Conservation (phyloP, 2,329 filamentous ascomycete species). For the Penicillium sp. region DNA sequence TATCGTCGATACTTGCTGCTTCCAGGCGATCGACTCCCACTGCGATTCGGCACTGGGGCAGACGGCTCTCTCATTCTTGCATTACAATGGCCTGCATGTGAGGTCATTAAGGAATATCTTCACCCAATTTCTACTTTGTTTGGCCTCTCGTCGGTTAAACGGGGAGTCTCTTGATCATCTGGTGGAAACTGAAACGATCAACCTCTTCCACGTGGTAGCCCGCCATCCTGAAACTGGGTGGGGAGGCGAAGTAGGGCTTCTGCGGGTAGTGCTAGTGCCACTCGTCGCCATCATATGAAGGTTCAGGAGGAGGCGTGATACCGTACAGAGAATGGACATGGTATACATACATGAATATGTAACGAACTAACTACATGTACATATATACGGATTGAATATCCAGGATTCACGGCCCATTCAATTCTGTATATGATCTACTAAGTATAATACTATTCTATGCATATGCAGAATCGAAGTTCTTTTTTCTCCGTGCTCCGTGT, state of each 20-base stretch:
- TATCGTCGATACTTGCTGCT: constrained; percentile 17
- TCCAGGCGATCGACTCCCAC: constrained; percentile 5
- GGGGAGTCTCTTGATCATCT: neutral
- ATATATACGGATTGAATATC: too few species aligned
- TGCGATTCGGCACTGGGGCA: neutral
- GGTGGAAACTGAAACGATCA: neutral
- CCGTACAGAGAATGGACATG: neutral
- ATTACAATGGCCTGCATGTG: neutral
- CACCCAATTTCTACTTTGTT: neutral
- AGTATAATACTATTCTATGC: neutral
- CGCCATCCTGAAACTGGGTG: constrained; percentile 8
- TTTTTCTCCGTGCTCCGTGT: neutral
- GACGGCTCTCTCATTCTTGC: neutral
- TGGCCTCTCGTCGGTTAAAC: neutral
- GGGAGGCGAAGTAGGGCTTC: neutral
- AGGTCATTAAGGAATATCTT: neutral
- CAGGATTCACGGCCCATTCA: too few species aligned
- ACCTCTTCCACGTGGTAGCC: constrained; percentile 6
- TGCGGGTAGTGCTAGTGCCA: neutral
- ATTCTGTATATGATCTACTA: neutral
- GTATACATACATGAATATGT: neutral
- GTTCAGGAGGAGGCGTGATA: neutral
- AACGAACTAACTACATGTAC: too few species aligned
- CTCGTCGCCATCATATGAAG: constrained; percentile 3
- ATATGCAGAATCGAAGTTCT: too few species aligned